Base-by-base conservation (phyloP, 2,329 filamentous ascomycete species). In the Fusarium continuum region DNA sequence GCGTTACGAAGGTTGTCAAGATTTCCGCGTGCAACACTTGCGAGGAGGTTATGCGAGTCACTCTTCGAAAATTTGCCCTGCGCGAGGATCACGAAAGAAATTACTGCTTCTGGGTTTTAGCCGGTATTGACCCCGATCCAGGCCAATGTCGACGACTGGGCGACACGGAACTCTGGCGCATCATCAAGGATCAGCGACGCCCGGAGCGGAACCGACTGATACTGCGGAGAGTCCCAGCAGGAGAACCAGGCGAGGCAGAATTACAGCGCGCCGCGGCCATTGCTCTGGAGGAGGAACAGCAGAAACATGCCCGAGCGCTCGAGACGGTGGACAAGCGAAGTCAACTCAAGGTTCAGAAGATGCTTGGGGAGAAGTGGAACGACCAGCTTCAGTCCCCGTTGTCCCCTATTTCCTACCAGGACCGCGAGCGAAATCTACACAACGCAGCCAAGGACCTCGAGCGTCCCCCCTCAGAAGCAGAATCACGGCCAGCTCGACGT, bases 71-170 rank as follows among this genome's bases (percentile, higher is more conserved):
- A 75, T 91, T 97, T 64, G 88, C 89, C 34, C 84, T 97, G 25
- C 91, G 93, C 19, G 93, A 97, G 73, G 91, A 94, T 62, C 93
- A 97, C 71, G 91, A 95, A 74, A 88, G 93, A 70, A 97, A 96
- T 72, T 98, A 97, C 78, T 97, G 93, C 80, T 98, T 99, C 79
- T 98, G 95, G 82, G 90, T 97, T 1, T 82, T 98, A 55, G 89
- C 92, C 66, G 94, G 93, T 45, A 81, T 92, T 32, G 92, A 97
- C 41, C 89, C 93, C 2, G 90, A 95, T 67, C 90, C 92, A 25
- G 85, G 84, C 44, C 88, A 93, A 72, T 96, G 92, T 74, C 88
- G 93, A 58, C 88, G 91, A 44, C 82, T 98, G 32, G 89, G 89
- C 28, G 95, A 99, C 71, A 89, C 88, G 5, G 95, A 99, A 74